phyloP scores from a whole-genome alignment of 768 basidiomycete genomes.

The Mycena latifolia region DNA sequence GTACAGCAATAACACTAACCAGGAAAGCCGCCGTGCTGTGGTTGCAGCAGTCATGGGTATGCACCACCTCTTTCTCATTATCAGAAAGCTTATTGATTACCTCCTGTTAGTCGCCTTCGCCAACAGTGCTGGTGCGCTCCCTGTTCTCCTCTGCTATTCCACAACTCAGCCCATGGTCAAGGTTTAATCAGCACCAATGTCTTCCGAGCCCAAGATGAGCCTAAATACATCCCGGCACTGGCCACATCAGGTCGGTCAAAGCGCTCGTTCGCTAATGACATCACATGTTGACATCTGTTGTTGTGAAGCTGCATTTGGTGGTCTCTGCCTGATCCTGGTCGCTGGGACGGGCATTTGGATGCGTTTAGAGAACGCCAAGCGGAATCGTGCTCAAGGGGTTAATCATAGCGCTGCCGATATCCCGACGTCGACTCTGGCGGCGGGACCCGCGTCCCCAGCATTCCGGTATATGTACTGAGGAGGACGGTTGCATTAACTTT shows the following conservation, averaged over 20 bases:
- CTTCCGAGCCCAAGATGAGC: conserved; percentile 62
- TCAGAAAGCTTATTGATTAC: not conserved
- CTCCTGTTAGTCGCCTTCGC: conserved; percentile 55
- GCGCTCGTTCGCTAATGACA: conserved; percentile 16
- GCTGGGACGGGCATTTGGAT: conserved; percentile 62
- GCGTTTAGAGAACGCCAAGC: conserved; percentile 59
- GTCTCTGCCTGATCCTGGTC: conserved; percentile 58
- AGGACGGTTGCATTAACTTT: not conserved
- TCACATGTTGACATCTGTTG: not conserved
- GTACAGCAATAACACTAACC: conserved; percentile 64
- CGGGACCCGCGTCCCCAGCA: conserved; percentile 55
- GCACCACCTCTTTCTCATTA: conserved; percentile 17
- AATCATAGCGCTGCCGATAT: conserved; percentile 56
- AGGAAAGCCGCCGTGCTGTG: conserved; percentile 61
- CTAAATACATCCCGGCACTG: conserved; percentile 62
- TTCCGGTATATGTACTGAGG: conserved; percentile 53
- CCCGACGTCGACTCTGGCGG: conserved; percentile 55
- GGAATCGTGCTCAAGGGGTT: conserved; percentile 57
- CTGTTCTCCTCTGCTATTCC: not conserved
- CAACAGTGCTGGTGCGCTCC: conserved; percentile 43
- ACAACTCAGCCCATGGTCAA: conserved; percentile 34
- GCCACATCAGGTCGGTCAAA: conserved; percentile 53
- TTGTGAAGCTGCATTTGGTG: conserved; percentile 60
- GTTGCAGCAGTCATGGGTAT: conserved; percentile 65
- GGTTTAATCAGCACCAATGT: conserved; percentile 66